These are phyloP conservation scores for Paramecium primaurelia DNA, from an alignment of 73 alveolate species.

Conservation along the genomic window DNA sequence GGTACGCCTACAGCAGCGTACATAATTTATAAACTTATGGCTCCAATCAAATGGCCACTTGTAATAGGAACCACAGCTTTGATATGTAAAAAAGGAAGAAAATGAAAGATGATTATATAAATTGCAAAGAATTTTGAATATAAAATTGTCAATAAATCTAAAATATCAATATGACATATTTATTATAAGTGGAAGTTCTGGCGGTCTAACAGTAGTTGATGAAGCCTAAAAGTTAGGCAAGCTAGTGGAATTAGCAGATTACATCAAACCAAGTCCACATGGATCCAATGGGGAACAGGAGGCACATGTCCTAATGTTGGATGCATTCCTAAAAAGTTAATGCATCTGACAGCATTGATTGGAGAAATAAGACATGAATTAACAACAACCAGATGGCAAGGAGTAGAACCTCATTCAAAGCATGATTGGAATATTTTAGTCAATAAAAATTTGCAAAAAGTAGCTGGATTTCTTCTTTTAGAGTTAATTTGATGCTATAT, in stretches of 20 bases:
- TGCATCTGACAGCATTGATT: constrained; percentile 66
- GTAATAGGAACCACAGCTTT: neutral
- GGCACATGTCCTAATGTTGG: constrained; percentile 99
- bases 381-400: constrained; percentile 46
- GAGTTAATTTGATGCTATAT: neutral
- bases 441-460: neutral
- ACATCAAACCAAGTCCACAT: constrained; percentile 89
- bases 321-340: constrained; percentile 98
- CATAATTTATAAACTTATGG: neutral
- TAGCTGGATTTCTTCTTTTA: neutral
- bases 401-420: neutral
- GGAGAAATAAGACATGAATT: constrained; percentile 47
- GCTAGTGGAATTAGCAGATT: constrained; percentile 89
- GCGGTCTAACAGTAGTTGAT: constrained; percentile 90
- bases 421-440: constrained; percentile 50
- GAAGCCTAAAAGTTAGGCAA: constrained; percentile 83
- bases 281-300: constrained; percentile 99
- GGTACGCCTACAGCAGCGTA: constrained; percentile 17
- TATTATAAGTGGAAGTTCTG: constrained; percentile 96
- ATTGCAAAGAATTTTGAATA: constrained; percentile 46
- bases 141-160: constrained; percentile 57
- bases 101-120: neutral
- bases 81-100: neutral
- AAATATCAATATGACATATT: constrained; percentile 75
- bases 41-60: neutral